Evolutionary conservation across 2,329 filamentous ascomycete species (phyloP).

Genomic region (Dactylellina sp.): DNA sequence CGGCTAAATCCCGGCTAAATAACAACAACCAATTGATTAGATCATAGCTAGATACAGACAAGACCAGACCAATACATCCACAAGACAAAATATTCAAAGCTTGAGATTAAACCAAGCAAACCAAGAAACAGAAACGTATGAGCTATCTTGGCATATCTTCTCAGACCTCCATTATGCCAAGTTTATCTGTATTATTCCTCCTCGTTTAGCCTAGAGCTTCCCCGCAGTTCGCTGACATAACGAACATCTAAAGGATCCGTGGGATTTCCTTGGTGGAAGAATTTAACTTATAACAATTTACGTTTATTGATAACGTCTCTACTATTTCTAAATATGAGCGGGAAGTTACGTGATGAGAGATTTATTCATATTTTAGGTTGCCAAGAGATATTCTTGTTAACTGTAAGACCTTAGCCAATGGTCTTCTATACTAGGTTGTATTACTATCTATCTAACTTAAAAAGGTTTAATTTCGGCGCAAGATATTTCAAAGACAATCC

Average conservation of each 20-base stretch:
- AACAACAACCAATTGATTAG: neutral
- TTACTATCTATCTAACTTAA: too few species aligned
- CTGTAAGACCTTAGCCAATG: too few species aligned
- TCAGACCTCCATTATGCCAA: neutral
- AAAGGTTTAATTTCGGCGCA: too few species aligned
- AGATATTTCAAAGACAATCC: too few species aligned
- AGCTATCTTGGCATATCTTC: neutral
- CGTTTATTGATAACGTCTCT: neutral
- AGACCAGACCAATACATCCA: neutral
- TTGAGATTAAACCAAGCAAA: neutral
- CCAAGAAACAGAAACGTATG: neutral
- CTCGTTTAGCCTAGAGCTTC: neutral
- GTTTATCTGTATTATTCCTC: neutral
- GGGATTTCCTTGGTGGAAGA: constrained; percentile 42
- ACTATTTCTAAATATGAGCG: too few species aligned
- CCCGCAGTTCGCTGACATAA: constrained; percentile 4
- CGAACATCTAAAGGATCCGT: neutral
- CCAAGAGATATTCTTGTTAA: too few species aligned
- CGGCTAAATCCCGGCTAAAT: constrained; percentile 48
- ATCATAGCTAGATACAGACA: neutral
- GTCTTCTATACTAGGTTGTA: too few species aligned
- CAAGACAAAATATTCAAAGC: constrained; percentile 4
- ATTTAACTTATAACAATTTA: constrained; percentile 21
- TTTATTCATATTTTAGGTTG: too few species aligned
- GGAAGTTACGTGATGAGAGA: too few species aligned